Evolutionary conservation across 768 basidiomycete genomes (phyloP).

Genomic region (Nevesoporus exiguus): DNA sequence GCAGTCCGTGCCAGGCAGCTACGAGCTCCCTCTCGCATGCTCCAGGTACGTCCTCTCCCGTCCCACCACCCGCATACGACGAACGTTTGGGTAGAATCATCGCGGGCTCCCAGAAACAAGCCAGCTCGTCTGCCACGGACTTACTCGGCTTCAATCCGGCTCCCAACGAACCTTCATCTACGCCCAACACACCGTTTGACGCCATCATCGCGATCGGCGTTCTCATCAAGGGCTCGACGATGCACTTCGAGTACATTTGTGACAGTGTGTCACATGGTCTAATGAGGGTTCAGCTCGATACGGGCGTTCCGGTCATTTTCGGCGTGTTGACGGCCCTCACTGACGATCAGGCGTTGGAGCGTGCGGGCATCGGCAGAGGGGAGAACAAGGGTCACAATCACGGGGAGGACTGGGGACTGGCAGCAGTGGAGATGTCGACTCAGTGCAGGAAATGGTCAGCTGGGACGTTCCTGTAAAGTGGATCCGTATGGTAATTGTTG

Average conservation of each 20-base stretch:
- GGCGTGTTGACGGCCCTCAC: conserved; percentile 90
- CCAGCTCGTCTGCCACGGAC: conserved; percentile 73
- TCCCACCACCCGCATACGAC: conserved; percentile 1
- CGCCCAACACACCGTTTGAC: conserved; percentile 70
- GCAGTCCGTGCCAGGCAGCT: conserved; percentile 92
- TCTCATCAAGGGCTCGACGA: conserved; percentile 95
- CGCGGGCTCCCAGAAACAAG: conserved; percentile 80
- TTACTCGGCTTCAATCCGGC: conserved; percentile 55
- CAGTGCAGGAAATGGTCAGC: conserved; percentile 63
- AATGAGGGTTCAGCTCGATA: conserved; percentile 93
- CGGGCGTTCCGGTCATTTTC: conserved; percentile 92
- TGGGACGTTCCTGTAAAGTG: conserved; percentile 50
- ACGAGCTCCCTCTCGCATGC: conserved; percentile 86
- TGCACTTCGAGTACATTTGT: conserved; percentile 99
- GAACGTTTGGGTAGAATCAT: conserved; percentile 61
- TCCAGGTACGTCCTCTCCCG: conserved; percentile 58
- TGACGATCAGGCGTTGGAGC: conserved; percentile 91
- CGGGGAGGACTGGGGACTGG: conserved; percentile 96
- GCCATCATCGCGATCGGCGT: conserved; percentile 97
- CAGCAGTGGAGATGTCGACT: conserved; percentile 90
- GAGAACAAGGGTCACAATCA: conserved; percentile 87
- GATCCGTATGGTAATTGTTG: not conserved
- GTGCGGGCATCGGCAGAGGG: conserved; percentile 82
- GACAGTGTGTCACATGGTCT: conserved; percentile 90
- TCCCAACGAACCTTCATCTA: conserved; percentile 28